These are phyloP conservation scores for Mortierella sp. DNA, from an alignment of 371 early-diverging fungal species.

Conservation along the genomic window DNA sequence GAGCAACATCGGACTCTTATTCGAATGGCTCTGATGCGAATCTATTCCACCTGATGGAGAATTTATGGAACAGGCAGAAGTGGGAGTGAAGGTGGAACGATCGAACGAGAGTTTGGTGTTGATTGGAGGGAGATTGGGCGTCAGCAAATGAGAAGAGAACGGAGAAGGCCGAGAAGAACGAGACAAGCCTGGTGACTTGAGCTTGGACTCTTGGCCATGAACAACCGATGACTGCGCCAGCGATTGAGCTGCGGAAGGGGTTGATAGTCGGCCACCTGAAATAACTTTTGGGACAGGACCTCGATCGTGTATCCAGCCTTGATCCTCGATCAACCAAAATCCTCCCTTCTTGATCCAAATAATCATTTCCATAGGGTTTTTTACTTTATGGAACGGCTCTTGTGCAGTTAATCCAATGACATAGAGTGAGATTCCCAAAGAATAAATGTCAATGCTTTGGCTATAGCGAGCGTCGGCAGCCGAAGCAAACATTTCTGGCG, in stretches of 20 bases:
- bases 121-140: conserved; percentile 31
- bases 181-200: background rate
- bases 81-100: background rate
- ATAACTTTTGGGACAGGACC: conserved; percentile 47
- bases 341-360: conserved; percentile 67
- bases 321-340: conserved; percentile 70
- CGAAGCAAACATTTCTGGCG: conserved; percentile 71
- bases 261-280: conserved; percentile 15
- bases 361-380: conserved; percentile 67
- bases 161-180: conserved; percentile 10
- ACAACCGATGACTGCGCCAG: conserved; percentile 14
- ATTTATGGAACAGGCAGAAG: conserved; percentile 14
- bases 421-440: conserved; percentile 85
- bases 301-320: conserved; percentile 56
- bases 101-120: conserved; percentile 36
- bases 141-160: background rate
- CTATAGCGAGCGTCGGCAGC: conserved; percentile 54
- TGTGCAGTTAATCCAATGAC: conserved; percentile 74
- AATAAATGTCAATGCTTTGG: conserved; percentile 77
- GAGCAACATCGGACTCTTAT: background rate
- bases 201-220: conserved; percentile 9
- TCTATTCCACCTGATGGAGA: conserved; percentile 5
- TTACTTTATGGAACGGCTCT: conserved; percentile 72
- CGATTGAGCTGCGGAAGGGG: conserved; percentile 23
- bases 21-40: background rate